Evolutionary conservation across 805 yeast genomes (phyloP), one percentile per base, ranked within the genome.

Genomic region (Myxozyma melibiosi): DNA sequence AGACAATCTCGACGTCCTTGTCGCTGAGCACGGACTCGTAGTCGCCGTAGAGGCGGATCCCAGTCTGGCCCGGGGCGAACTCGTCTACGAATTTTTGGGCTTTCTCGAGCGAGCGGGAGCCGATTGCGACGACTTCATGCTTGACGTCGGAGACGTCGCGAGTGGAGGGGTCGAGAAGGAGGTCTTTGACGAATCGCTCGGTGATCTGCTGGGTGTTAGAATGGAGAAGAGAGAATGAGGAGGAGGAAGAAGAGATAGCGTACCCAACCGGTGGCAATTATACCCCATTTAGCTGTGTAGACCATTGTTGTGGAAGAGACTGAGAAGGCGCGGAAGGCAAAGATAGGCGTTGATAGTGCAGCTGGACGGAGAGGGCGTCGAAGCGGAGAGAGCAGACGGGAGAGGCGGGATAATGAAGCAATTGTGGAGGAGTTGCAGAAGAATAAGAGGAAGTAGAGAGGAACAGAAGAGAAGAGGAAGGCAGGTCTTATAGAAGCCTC

Each of bases 11-110:
- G 38, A 81, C 73, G 1, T 73, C 70, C 1, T 72, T 65, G 57
- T 78, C 75, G 24, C 54, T 55, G 57, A 72, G 74, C 37, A 80
- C 71, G 1, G 76, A 79, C 18, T 73, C 75, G 63, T 81, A 81
- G 6, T 57, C 52, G 11, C 61, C 67, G 39, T 66, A 66, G 58
- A 53, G 18, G 57, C 46, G 18, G 61, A 65, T 42, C 61, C 54
- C 41, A 2, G 60, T 61, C 14, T 57, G 66, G 38, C 66, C 66
- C 13, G 59, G 68, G 24, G 64, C 56, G 39, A 53, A 59, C 38
- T 66, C 68, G 37, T 46, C 41, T 34, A 68, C 63, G 42, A 68
- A 68, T 55, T 65, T 47, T 42, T 58, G 43, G 28, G 70, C 70
- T 41, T 60, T 55, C 24, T 58, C 70, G 27, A 49, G 54, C 6